Percentiles rank a stretch among this genome's conserved stretches.
phyloP scores from a whole-genome alignment of 2,329 filamentous ascomycete species.

The Trichoderma sp. region DNA sequence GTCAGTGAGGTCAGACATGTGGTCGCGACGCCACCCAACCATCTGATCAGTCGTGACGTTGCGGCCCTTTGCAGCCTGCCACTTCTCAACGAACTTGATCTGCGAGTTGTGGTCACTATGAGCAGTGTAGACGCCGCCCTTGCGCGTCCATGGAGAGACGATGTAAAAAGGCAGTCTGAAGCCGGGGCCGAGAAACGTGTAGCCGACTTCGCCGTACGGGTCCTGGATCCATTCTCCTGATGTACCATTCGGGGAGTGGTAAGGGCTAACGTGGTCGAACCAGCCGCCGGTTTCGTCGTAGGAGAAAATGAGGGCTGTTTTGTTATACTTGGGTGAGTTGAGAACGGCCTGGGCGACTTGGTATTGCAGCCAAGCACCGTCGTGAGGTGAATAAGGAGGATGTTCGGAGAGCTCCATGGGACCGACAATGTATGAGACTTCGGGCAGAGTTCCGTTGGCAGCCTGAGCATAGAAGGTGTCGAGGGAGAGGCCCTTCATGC shows the following conservation, averaged over 20 bases:
- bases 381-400: slow-evolving; percentile 49
- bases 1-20: slow-evolving; percentile 36
- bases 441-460: slow-evolving; percentile 49
- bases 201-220: slow-evolving; percentile 39
- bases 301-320: slow-evolving; percentile 47
- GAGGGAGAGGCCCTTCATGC: slow-evolving; percentile 46
- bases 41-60: slow-evolving; percentile 36
- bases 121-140: slow-evolving; percentile 52
- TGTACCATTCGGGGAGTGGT: slow-evolving; percentile 47
- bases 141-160: slow-evolving; percentile 54
- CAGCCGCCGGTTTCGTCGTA: slow-evolving; percentile 51
- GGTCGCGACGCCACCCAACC: slow-evolving; percentile 31
- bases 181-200: slow-evolving; percentile 33
- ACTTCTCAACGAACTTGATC: slow-evolving; percentile 52
- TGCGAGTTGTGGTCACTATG: slow-evolving; percentile 55
- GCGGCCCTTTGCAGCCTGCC: slow-evolving; percentile 39
- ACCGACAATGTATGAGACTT: slow-evolving; percentile 50
- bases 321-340: slow-evolving; percentile 46
- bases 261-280: slow-evolving; percentile 54
- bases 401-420: slow-evolving; percentile 53
- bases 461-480: slow-evolving; percentile 50
- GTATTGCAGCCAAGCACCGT: slow-evolving; percentile 54
- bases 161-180: slow-evolving; percentile 55
- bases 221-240: slow-evolving; percentile 51
- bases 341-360: slow-evolving; percentile 50